phyloP scores from a whole-genome alignment of 1,139 yeast species.

The Yamadazyma songkhlaensis region DNA sequence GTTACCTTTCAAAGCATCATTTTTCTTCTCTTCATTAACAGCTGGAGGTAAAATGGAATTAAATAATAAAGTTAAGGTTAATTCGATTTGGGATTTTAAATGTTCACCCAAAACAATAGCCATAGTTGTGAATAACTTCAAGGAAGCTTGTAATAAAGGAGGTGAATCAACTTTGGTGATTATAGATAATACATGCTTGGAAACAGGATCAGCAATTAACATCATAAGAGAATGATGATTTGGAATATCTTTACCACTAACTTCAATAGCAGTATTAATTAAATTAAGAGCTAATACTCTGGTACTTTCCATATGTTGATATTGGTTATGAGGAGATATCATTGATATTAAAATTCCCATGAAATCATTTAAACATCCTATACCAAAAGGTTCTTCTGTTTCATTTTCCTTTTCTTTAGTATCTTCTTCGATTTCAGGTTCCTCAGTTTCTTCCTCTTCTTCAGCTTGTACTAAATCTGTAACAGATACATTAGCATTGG shows the following conservation, averaged over 20 bases:
- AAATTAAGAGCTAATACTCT: constrained; percentile 79
- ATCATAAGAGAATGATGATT: constrained; percentile 65
- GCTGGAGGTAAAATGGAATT: constrained; percentile 47
- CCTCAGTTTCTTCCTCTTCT: background rate
- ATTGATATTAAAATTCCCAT: constrained; percentile 78
- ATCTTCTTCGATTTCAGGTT: constrained; percentile 4
- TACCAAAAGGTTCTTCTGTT: constrained; percentile 53
- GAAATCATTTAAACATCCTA: constrained; percentile 65
- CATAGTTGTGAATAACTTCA: constrained; percentile 72
- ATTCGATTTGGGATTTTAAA: constrained; percentile 65
- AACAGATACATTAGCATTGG: constrained; percentile 16
- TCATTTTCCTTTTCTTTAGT: constrained; percentile 11
- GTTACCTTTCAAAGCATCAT: constrained; percentile 25
- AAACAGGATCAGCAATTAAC: constrained; percentile 72
- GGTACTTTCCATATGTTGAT: constrained; percentile 84
- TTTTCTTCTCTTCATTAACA: constrained; percentile 13
- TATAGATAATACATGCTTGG: constrained; percentile 78
- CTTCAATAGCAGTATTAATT: constrained; percentile 77
- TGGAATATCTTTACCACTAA: constrained; percentile 68
- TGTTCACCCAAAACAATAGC: constrained; percentile 56
- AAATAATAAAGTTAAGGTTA: constrained; percentile 59
- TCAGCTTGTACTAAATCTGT: constrained; percentile 3
- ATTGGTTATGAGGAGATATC: constrained; percentile 77
- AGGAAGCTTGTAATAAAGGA: constrained; percentile 67
- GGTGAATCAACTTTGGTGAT: constrained; percentile 71